Base-by-base conservation (phyloP, 768 basidiomycete genomes). In the Hygrophorus pudorinus region DNA sequence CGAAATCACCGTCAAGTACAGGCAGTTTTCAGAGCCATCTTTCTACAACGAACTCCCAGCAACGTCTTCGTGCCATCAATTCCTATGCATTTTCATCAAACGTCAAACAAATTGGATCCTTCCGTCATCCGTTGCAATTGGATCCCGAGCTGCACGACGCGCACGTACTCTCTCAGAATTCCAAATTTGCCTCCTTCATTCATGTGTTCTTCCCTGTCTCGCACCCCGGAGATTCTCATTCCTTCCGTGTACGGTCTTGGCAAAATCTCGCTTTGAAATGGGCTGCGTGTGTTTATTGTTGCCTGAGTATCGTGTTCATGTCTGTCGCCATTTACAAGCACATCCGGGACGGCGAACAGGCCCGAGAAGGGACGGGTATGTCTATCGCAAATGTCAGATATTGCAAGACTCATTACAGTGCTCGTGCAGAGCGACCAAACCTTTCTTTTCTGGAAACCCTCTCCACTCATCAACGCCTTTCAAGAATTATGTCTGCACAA, bases 21-120 rank as follows among this genome's bases (percentile, higher is more conserved):
- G 65, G 66, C 37, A 71, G 67, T 47, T 63, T 72, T 46, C 71
- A 72, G 44, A 69, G 66, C 40, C 65, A 71, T 52, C 59, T 72
- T 28, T 74, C 71, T 12, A 59, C 58, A 14, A 57, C 63, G 9
- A 67, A 66, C 16, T 65, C 70, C 12, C 59, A 65, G 28, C 67
- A 72, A 44, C 72, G 72, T 38, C 51, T 64, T 20, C 58, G 68
- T 38, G 47, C 60, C 6, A 50, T 53, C 11, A 55, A 35, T 31
- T 35, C 50, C 11, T 50, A 46, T 41, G 46, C 45, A 27, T 35
- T 24, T 32, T 28, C 37, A 41, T 20, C 14, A 20, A 20, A 17
- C 35, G 31, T 37, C 18, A 24, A 43, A 45, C 13, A 33, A 46
- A 18, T 38, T 31, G 12, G 24, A 41, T 32, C 14, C 30, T 21